phyloP scores from a whole-genome alignment of 2,329 filamentous ascomycete species.

The Botryotinia globosa region DNA sequence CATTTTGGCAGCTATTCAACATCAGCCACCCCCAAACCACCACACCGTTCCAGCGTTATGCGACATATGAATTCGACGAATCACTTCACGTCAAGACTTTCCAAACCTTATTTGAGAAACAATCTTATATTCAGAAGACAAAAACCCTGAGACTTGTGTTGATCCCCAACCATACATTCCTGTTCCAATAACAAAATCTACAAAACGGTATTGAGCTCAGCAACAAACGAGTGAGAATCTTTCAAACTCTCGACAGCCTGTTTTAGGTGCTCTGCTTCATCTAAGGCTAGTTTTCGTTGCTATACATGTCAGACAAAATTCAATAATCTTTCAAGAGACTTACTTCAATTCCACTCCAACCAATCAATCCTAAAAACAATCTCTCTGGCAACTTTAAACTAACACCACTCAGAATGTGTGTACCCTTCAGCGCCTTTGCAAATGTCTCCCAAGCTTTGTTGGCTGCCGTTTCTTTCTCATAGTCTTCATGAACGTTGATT shows the following conservation, averaged over 20 bases:
- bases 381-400: slow-evolving; percentile 11
- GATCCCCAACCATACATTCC: neutral
- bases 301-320: neutral
- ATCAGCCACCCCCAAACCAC: neutral
- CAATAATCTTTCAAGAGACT: neutral
- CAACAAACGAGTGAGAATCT: slow-evolving; percentile 1
- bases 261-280: neutral
- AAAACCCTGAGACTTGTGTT: neutral
- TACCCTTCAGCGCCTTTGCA: neutral
- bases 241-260: neutral
- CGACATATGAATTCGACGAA: neutral
- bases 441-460: neutral
- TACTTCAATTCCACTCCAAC: slow-evolving; percentile 12
- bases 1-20: neutral
- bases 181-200: neutral
- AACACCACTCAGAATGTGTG: neutral
- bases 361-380: neutral
- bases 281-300: neutral
- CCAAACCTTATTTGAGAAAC: accelerated
- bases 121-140: neutral
- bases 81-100: neutral
- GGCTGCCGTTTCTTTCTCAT: neutral
- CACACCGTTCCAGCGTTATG: neutral
- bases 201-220: neutral
- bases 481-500: neutral